Evolutionary conservation across 139 green algal species (phyloP).

Genomic region (Chloropicon primus): DNA sequence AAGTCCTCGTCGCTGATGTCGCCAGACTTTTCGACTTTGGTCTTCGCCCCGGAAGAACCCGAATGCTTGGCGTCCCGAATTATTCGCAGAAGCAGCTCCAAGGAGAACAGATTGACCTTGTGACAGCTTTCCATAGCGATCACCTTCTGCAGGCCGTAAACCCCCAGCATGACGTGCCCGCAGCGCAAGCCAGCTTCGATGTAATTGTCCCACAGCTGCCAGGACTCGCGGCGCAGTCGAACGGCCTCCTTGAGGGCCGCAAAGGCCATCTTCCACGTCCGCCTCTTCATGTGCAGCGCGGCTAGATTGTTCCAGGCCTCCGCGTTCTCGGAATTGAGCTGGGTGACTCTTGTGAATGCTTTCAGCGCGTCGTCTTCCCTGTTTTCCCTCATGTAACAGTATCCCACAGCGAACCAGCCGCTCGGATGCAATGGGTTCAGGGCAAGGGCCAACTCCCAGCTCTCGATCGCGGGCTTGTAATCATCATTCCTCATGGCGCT

Average conservation of each 20-base stretch:
- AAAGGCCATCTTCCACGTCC: constrained; percentile 21
- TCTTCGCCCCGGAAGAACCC: not conserved
- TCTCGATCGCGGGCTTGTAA: constrained; percentile 30
- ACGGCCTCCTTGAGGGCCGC: constrained; percentile 37
- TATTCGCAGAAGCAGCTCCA: not conserved
- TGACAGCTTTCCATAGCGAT: not conserved
- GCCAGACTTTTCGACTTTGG: too few species aligned
- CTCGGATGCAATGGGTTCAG: constrained; percentile 72
- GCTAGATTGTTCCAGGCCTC: constrained; percentile 93
- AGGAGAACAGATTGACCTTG: not conserved
- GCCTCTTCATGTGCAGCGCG: constrained; percentile 33
- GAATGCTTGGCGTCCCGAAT: too few species aligned
- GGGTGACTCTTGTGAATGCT: constrained; percentile 61
- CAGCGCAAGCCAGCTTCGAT: constrained; percentile 16
- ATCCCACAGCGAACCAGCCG: constrained; percentile 82
- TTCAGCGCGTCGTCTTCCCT: constrained; percentile 26
- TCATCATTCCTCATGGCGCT: constrained; percentile 26
- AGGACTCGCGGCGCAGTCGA: constrained; percentile 59
- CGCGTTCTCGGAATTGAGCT: constrained; percentile 69
- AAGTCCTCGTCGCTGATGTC: not conserved
- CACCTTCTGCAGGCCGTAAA: not conserved
- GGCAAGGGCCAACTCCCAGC: constrained; percentile 61
- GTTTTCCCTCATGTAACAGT: constrained; percentile 45
- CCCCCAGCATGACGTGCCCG: not conserved
- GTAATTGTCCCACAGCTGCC: constrained; percentile 88